These are phyloP conservation scores for Colletotrichum cuscutae DNA, from an alignment of 2,329 filamentous ascomycete genomes.

Conservation along the genomic window DNA sequence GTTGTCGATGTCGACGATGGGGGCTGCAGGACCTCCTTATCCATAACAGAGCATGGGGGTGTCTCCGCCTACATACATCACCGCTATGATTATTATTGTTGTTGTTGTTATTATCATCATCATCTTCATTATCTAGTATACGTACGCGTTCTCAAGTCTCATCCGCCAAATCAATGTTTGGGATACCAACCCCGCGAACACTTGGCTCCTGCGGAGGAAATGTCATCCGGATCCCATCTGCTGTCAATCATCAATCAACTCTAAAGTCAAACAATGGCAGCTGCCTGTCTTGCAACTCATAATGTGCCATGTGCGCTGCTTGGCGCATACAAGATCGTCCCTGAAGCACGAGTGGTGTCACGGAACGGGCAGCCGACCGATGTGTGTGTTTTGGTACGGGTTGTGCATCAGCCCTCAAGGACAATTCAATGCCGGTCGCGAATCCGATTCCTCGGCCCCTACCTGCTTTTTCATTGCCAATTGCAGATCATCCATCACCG, in stretches of 20 bases:
- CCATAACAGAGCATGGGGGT: neutral
- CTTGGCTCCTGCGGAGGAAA: slow-evolving; percentile 34
- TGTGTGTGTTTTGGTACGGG: slow-evolving; percentile 9
- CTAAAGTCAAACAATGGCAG: slow-evolving; percentile 8
- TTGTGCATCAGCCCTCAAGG: slow-evolving; percentile 27
- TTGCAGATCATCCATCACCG: slow-evolving; percentile 24
- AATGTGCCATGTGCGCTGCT: slow-evolving; percentile 32
- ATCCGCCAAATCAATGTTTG: neutral
- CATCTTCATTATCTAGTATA: neutral
- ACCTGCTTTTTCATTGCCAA: neutral
- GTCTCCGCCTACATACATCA: neutral
- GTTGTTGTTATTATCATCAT: neutral
- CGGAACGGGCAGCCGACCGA: slow-evolving; percentile 30
- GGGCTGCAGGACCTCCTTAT: neutral
- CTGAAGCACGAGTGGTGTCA: slow-evolving; percentile 36
- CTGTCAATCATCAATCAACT: slow-evolving; percentile 9
- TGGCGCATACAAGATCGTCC: slow-evolving; percentile 35
- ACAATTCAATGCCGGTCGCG: slow-evolving; percentile 20
- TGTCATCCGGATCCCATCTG: slow-evolving; percentile 26
- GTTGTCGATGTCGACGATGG: neutral
- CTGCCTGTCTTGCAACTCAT: slow-evolving; percentile 20
- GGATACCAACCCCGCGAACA: slow-evolving; percentile 24
- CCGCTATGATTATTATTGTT: neutral
- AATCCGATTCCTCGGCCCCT: slow-evolving; percentile 12
- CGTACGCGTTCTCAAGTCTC: neutral